Conservation (phyloP, 352 stramenopile species). For the Pythium pectinolyticum region DNA sequence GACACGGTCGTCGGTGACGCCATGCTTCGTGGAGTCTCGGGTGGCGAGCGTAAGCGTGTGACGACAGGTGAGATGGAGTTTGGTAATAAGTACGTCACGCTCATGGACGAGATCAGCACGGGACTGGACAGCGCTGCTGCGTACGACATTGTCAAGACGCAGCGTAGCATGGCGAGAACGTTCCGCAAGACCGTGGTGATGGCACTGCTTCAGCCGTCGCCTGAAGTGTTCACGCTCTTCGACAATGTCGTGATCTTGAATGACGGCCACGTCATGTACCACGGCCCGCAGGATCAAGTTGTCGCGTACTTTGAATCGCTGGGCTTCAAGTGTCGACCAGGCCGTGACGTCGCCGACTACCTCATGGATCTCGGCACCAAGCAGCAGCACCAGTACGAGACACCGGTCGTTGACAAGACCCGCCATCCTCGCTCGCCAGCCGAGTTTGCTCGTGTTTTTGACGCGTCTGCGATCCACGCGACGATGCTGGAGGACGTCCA, state of each 20-base stretch:
- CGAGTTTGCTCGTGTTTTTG: constrained; percentile 31
- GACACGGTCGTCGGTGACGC: constrained; percentile 65
- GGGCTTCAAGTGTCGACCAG: constrained; percentile 56
- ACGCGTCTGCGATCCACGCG: constrained; percentile 18
- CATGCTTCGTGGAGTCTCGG: constrained; percentile 68
- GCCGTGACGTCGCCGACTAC: constrained; percentile 90
- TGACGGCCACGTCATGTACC: constrained; percentile 89
- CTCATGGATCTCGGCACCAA: constrained; percentile 54
- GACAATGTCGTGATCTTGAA: constrained; percentile 93
- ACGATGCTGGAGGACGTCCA: constrained; percentile 68
- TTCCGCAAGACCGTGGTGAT: constrained; percentile 64
- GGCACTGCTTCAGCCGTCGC: constrained; percentile 90
- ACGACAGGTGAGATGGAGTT: constrained; percentile 83
- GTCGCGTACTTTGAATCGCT: constrained; percentile 80
- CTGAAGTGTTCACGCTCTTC: constrained; percentile 92
- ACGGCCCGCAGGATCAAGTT: constrained; percentile 56
- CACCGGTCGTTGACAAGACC: background rate
- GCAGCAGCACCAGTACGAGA: constrained; percentile 25
- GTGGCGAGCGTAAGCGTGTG: constrained; percentile 74
- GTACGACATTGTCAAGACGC: constrained; percentile 61
- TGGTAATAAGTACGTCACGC: constrained; percentile 70
- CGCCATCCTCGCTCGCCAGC: constrained; percentile 8
- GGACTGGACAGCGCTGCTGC: constrained; percentile 65
- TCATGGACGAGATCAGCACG: constrained; percentile 85
- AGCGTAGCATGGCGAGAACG: constrained; percentile 61